phyloP scores from a whole-genome alignment of 2,329 filamentous ascomycete genomes.

The Biscogniauxia mediterranea region DNA sequence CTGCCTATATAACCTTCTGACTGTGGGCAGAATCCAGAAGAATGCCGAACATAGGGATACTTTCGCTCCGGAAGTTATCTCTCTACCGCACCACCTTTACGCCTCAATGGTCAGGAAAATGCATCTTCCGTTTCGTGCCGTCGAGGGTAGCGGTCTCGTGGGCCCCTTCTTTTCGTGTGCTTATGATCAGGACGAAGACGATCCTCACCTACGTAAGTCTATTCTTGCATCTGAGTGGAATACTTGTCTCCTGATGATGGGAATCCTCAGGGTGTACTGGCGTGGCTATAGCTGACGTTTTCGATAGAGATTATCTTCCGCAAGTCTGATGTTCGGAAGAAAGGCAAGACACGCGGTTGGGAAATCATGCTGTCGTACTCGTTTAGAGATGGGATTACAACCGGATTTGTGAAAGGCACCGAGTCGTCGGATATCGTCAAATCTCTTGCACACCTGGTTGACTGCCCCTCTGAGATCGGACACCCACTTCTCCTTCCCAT shows the following conservation, averaged over 20 bases:
- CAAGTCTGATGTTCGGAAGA: conserved; percentile 66
- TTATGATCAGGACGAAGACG: conserved; percentile 54
- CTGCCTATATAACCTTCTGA: conserved; percentile 5
- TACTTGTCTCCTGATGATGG: neutral
- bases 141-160: conserved; percentile 58
- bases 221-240: neutral
- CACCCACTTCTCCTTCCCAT: conserved; percentile 60
- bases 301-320: conserved; percentile 57
- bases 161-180: conserved; percentile 64
- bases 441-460: conserved; percentile 49
- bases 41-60: conserved; percentile 57
- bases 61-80: conserved; percentile 55
- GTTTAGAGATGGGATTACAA: conserved; percentile 54
- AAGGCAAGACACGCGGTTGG: conserved; percentile 62
- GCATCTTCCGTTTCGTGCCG: conserved; percentile 53
- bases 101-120: conserved; percentile 54
- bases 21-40: conserved; percentile 48
- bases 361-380: conserved; percentile 62
- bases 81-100: conserved; percentile 50
- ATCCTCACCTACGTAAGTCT: conserved; percentile 54
- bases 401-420: conserved; percentile 62
- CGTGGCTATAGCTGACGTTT: conserved; percentile 10
- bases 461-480: conserved; percentile 48
- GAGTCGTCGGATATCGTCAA: conserved; percentile 52
- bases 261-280: neutral